phyloP scores from a whole-genome alignment of 2,329 filamentous ascomycete species.

The Myriosclerotinia scirpicola region DNA sequence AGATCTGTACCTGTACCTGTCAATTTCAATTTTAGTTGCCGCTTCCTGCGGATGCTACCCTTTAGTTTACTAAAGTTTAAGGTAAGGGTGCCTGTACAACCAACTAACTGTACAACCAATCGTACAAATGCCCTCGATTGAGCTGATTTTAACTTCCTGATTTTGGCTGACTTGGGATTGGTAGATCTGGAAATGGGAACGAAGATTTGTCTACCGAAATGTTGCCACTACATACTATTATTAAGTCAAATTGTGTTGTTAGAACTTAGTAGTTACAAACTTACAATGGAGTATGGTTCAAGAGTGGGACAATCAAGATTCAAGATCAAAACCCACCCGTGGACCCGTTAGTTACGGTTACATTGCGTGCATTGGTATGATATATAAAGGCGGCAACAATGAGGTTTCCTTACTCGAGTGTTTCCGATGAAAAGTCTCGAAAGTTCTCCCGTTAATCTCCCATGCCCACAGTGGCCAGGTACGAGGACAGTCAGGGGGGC shows the following conservation, averaged over 20 bases:
- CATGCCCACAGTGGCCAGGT: not conserved
- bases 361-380: not conserved
- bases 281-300: not conserved
- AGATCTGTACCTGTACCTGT: slow-evolving; percentile 1
- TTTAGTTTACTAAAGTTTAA: slow-evolving; percentile 7
- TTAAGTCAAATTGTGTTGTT: not conserved
- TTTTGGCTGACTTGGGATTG: not conserved
- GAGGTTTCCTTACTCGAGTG: not conserved
- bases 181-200: not conserved
- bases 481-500: slow-evolving; percentile 5
- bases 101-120: no score
- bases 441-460: slow-evolving; percentile 15
- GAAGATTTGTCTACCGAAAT: not conserved
- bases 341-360: not conserved
- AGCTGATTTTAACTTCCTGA: slow-evolving; percentile 10
- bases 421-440: slow-evolving; percentile 9
- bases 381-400: slow-evolving; percentile 1
- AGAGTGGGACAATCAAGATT: not conserved
- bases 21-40: slow-evolving; percentile 21
- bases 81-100: not conserved
- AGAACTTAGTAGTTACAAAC: no score
- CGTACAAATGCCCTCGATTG: not conserved
- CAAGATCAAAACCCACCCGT: no score
- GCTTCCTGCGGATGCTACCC: slow-evolving; percentile 24
- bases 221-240: not conserved